These are phyloP conservation scores for Rhipidocladum racemiflorum DNA, from an alignment of 176 grass and related monocot species.

Conservation along the genomic window DNA sequence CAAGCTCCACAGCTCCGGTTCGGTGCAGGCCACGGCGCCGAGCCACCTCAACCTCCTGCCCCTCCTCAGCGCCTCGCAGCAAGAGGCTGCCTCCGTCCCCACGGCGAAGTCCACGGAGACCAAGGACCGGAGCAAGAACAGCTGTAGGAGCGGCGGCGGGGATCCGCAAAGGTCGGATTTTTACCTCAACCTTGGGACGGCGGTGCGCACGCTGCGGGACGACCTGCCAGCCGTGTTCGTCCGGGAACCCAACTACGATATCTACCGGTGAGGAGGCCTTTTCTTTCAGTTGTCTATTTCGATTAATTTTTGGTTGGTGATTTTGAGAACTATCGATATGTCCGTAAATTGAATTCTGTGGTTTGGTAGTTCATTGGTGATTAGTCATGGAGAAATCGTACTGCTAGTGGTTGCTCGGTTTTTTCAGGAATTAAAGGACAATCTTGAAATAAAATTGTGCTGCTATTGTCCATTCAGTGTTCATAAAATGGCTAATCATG, in stretches of 20 bases:
- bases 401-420: not conserved
- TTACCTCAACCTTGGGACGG: conserved; percentile 92
- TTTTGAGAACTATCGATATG: not conserved
- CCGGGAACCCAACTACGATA: conserved; percentile 77
- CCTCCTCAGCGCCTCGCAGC: conserved; percentile 49
- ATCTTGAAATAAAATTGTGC: conserved; percentile 11
- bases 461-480: not conserved
- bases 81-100: conserved; percentile 32
- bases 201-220: conserved; percentile 84
- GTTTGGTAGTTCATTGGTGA: not conserved
- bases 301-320: not conserved
- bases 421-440: not conserved
- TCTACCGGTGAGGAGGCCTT: conserved; percentile 68
- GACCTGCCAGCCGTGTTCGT: conserved; percentile 78
- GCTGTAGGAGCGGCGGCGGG: conserved; percentile 23
- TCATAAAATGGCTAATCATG: conserved; percentile 1
- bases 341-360: not conserved
- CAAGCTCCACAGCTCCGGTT: conserved; percentile 34
- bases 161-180: conserved; percentile 67
- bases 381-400: not conserved
- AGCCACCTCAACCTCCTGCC: conserved; percentile 35
- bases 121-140: conserved; percentile 12
- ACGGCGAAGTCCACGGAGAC: conserved; percentile 31
- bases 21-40: conserved; percentile 20
- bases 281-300: not conserved